These are phyloP conservation scores for Hyaloscypha bicolor DNA, from an alignment of 495 filamentous ascomycete species.

Conservation along the genomic window DNA sequence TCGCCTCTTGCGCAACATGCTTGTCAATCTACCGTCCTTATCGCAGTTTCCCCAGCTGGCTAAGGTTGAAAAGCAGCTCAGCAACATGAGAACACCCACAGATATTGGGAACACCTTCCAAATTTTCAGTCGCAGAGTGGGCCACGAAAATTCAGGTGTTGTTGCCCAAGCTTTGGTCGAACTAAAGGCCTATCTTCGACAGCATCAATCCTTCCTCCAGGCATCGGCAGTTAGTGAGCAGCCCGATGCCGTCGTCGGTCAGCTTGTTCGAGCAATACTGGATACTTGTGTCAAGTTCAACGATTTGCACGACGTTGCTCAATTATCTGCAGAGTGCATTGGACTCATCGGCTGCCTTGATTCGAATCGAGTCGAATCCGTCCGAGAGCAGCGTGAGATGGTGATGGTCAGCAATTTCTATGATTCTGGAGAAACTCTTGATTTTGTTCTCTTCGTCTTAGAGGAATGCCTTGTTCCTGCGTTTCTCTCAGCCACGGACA, in stretches of 20 bases:
- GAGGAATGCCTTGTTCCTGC: slow-evolving; percentile 87
- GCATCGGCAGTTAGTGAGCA: slow-evolving; percentile 82
- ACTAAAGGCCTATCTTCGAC: slow-evolving; percentile 68
- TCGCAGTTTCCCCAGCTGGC: slow-evolving; percentile 69
- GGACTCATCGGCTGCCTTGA: slow-evolving; percentile 91
- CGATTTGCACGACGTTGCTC: slow-evolving; percentile 65
- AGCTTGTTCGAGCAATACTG: slow-evolving; percentile 74
- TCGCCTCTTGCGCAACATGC: slow-evolving; percentile 59
- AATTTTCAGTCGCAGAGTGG: slow-evolving; percentile 70
- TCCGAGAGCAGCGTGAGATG: slow-evolving; percentile 75
- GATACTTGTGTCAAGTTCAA: slow-evolving; percentile 83
- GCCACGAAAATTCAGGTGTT: slow-evolving; percentile 81
- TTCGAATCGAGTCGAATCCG: slow-evolving; percentile 82
- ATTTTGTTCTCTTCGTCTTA: slow-evolving; percentile 84
- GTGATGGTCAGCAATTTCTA: slow-evolving; percentile 86
- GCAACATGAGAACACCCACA: slow-evolving; percentile 57
- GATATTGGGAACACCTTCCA: slow-evolving; percentile 62
- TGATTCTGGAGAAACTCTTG: slow-evolving; percentile 73
- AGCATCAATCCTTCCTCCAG: slow-evolving; percentile 80
- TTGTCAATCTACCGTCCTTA: slow-evolving; percentile 77
- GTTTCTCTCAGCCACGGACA: slow-evolving; percentile 85
- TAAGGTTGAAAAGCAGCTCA: slow-evolving; percentile 63
- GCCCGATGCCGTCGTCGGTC: slow-evolving; percentile 71
- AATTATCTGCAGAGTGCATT: slow-evolving; percentile 76
- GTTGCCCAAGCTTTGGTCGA: slow-evolving; percentile 79